Base-by-base conservation (phyloP, 2,329 filamentous ascomycete genomes). In the Penicillium corylophilum region DNA sequence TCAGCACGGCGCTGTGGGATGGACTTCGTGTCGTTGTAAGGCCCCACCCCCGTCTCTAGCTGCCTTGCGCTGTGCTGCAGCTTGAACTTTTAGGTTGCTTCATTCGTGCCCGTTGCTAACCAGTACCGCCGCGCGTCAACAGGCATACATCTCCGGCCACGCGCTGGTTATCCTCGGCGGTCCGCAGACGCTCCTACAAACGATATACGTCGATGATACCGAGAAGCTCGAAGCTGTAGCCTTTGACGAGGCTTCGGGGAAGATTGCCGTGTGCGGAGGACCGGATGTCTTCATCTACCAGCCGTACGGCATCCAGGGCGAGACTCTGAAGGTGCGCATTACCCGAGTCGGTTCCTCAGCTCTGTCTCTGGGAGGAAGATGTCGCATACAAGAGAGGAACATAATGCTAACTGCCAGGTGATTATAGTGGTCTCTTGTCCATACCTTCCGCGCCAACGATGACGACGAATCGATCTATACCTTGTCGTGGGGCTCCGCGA, bases 71-170 rank as follows among this genome's bases (percentile, higher is more conserved):
- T 24, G n/a, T 6, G 23, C 4, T 41, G 7, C 39, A 26, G 54
- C 47, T 44, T 18, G 29, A 28, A 16, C 10, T n/a, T 23, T 5
- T 41, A 28, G 10, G 20, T 6, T 16, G 53, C 9, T 48, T 31
- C 9, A 13, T 13, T 38, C 10, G 8, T 38, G 16, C 20, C 18
- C 35, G 39, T 61, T 33, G 58, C 47, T 50, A 33, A 58, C 46
- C 48, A 35, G 39, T 33, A 45, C 51, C 33, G 44, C 44, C 46
- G 56, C 56, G 51, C 50, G 26, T 52, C 43, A 44, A 49, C 39
- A 95, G 90, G 84, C 85, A 46, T 99, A 97, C 74, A 88, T 96
- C 60, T 94, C 89, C 54, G 93, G 93, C 65, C 89, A 87, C 72
- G 90, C 90, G 55, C 83, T 97, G 59, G 84, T 94, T 47, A 86